Conservation (phyloP, 352 stramenopile species). For the Pythium vanterpoolii region DNA sequence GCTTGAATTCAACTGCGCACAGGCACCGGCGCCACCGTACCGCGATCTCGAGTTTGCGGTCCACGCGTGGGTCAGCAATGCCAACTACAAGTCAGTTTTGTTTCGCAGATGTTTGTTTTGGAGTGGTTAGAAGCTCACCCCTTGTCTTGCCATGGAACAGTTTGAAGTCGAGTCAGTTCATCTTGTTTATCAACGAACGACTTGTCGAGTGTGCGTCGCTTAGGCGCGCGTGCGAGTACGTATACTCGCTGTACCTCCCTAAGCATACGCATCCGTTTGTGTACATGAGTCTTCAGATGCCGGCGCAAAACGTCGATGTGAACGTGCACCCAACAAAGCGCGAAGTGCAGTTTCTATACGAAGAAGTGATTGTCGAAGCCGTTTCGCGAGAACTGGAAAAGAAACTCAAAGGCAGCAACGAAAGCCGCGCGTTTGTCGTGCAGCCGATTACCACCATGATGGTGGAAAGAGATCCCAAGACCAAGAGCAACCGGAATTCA, state of each 20-base stretch:
- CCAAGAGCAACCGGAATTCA: constrained; percentile 17
- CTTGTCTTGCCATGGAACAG: constrained; percentile 23
- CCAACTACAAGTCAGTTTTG: constrained; percentile 80
- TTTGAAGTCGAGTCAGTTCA: constrained; percentile 78
- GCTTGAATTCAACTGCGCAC: constrained; percentile 39
- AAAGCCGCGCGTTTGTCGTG: constrained; percentile 87
- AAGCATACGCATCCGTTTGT: constrained; percentile 96
- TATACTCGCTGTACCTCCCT: constrained; percentile 93
- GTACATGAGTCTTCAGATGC: constrained; percentile 96
- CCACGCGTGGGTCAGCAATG: constrained; percentile 75
- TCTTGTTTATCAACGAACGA: constrained; percentile 98
- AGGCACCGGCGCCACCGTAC: constrained; percentile 14
- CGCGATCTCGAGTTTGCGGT: constrained; percentile 41
- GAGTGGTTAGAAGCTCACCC: neutral
- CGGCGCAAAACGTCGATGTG: constrained; percentile 94
- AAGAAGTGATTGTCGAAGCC: constrained; percentile 91
- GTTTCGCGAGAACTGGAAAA: constrained; percentile 77
- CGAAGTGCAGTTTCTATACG: constrained; percentile 96
- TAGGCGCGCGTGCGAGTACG: constrained; percentile 91
- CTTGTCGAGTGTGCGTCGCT: constrained; percentile 93
- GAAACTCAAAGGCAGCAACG: constrained; percentile 86
- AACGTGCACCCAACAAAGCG: constrained; percentile 99
- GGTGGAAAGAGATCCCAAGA: constrained; percentile 31
- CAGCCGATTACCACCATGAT: constrained; percentile 82
- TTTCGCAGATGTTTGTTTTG: neutral